Evolutionary conservation across 2,329 filamentous ascomycete genomes (phyloP).

Genomic region (Leptographium procerum): DNA sequence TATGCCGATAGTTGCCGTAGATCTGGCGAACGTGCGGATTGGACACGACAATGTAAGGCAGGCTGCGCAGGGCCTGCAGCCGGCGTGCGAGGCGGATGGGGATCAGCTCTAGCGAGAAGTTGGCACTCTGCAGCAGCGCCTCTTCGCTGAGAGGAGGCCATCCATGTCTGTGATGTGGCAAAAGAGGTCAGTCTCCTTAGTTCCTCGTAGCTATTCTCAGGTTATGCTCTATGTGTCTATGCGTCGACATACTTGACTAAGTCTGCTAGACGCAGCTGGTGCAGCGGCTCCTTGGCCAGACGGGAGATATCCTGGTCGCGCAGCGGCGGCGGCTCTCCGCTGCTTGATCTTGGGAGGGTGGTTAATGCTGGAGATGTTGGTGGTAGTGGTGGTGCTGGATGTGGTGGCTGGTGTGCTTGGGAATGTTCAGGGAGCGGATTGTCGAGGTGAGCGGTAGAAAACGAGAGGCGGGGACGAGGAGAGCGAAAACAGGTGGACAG

Average conservation of each 20-base stretch:
- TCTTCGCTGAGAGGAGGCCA: conserved; percentile 72
- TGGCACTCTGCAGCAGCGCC: conserved; percentile 78
- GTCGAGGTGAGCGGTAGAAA: background rate
- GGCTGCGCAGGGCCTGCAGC: conserved; percentile 82
- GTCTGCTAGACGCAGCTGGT: conserved; percentile 75
- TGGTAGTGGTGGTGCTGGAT: background rate
- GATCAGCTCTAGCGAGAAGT: conserved; percentile 87
- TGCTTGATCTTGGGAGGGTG: background rate
- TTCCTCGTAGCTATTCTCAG: background rate
- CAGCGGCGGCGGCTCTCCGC: conserved; percentile 3
- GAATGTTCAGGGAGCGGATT: background rate
- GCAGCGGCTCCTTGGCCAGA: conserved; percentile 66
- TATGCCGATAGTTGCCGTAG: conserved; percentile 93
- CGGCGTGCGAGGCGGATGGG: conserved; percentile 87
- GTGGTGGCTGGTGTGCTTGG: background rate
- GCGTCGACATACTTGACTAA: conserved; percentile 53
- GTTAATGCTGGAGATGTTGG: background rate
- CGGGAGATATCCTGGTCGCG: conserved; percentile 67
- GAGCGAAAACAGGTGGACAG: background rate
- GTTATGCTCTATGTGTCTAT: background rate
- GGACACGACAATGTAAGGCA: conserved; percentile 97
- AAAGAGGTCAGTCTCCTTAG: background rate
- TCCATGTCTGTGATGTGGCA: conserved; percentile 45
- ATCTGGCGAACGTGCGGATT: conserved; percentile 91
- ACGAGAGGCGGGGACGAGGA: background rate